Evolutionary conservation across 352 stramenopile species (phyloP).

Genomic region (Phytophthora syringae): DNA sequence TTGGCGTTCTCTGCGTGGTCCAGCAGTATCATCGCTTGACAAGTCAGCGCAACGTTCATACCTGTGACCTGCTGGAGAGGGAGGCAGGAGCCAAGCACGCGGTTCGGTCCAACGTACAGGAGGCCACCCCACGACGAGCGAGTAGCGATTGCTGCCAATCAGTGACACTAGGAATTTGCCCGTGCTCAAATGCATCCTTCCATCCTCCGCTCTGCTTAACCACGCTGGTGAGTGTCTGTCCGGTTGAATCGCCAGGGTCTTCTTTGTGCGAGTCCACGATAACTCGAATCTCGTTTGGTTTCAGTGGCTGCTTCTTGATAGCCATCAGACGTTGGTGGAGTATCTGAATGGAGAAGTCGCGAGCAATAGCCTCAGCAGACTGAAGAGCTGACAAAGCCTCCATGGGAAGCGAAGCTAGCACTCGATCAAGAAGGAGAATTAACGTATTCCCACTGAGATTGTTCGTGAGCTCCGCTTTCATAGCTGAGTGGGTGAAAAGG

Average conservation of each 20-base stretch:
- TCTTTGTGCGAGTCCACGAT: slow-evolving; percentile 73
- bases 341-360: slow-evolving; percentile 81
- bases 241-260: slow-evolving; percentile 43
- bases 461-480: slow-evolving; percentile 46
- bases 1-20: slow-evolving; percentile 83
- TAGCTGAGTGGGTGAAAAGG: slow-evolving; percentile 58
- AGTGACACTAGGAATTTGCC: slow-evolving; percentile 58
- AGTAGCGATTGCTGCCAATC: slow-evolving; percentile 78
- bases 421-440: slow-evolving; percentile 61
- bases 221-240: slow-evolving; percentile 51
- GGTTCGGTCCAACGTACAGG: slow-evolving; percentile 77
- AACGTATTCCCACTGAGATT: slow-evolving; percentile 55
- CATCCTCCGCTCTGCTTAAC: slow-evolving; percentile 54
- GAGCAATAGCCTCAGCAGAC: slow-evolving; percentile 54
- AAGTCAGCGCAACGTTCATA: slow-evolving; percentile 71
- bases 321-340: slow-evolving; percentile 56
- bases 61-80: slow-evolving; percentile 53
- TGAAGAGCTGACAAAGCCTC: slow-evolving; percentile 56
- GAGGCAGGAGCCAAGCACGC: slow-evolving; percentile 61
- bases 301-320: slow-evolving; percentile 60
- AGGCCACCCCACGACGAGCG: slow-evolving; percentile 63
- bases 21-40: slow-evolving; percentile 73
- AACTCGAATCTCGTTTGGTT: slow-evolving; percentile 64
- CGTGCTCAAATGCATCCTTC: slow-evolving; percentile 71
- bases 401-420: slow-evolving; percentile 56